phyloP scores from a whole-genome alignment of 2,329 filamentous ascomycete genomes.

The Aspergillus pseudoglaucus region DNA sequence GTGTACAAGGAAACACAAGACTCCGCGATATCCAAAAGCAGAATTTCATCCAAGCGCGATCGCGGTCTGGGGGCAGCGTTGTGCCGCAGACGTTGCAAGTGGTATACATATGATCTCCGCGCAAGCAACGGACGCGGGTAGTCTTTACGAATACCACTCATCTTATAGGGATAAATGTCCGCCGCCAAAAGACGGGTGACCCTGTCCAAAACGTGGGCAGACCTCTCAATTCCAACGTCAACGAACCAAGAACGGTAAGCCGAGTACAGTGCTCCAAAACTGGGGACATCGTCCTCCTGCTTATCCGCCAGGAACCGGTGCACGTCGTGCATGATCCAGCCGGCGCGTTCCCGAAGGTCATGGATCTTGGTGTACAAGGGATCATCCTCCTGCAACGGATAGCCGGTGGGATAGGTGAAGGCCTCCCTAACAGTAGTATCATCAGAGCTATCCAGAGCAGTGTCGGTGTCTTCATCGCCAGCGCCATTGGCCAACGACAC shows the following conservation, averaged over 20 bases:
- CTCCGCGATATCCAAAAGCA: constrained; percentile 80
- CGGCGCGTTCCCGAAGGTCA: constrained; percentile 69
- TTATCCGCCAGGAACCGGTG: constrained; percentile 76
- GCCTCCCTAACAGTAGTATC: constrained; percentile 65
- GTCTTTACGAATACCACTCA: constrained; percentile 82
- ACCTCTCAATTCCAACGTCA: constrained; percentile 92
- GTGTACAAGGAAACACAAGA: constrained; percentile 89
- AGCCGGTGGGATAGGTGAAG: constrained; percentile 84
- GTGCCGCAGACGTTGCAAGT: constrained; percentile 86
- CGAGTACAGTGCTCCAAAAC: constrained; percentile 86
- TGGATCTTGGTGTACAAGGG: constrained; percentile 71
- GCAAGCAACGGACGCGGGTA: constrained; percentile 91
- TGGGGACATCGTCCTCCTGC: constrained; percentile 92
- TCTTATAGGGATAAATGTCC: constrained; percentile 88
- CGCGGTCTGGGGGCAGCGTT: constrained; percentile 84
- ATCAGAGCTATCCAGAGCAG: constrained; percentile 51
- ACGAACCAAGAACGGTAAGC: constrained; percentile 96
- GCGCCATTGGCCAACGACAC: constrained; percentile 15
- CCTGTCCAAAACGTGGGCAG: constrained; percentile 85
- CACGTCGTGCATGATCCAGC: constrained; percentile 71
- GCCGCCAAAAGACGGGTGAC: constrained; percentile 76
- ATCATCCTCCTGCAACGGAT: constrained; percentile 61
- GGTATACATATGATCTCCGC: constrained; percentile 88
- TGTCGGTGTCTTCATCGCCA: constrained; percentile 39
- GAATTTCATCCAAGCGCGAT: constrained; percentile 77